Conservation (phyloP, 2,329 filamentous ascomycete genomes). For the Rosellinia necatrix region DNA sequence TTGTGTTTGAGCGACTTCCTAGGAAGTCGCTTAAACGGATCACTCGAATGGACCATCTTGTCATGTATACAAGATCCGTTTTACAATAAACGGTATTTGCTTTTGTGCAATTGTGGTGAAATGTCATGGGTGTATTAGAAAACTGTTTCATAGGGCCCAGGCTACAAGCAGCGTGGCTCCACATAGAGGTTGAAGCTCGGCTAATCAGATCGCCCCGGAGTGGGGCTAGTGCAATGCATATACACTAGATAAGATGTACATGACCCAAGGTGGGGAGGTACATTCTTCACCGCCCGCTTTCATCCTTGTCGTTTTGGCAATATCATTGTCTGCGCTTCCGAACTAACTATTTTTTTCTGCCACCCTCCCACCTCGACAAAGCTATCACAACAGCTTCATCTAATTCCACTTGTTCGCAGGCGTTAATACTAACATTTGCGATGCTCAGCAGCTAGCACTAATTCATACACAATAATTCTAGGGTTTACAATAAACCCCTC, state of each 20-base stretch:
- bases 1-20: no score
- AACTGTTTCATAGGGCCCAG: no score
- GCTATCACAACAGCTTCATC: constrained; percentile 10
- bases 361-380: constrained; percentile 26
- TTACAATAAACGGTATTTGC: constrained; percentile 10
- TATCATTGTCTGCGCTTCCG: constrained; percentile 16
- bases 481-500: not conserved
- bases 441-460: not conserved
- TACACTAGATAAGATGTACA: no score
- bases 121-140: no score
- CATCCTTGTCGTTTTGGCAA: constrained; percentile 5
- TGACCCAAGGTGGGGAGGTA: no score
- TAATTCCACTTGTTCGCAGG: not conserved
- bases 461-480: not conserved
- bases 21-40: no score
- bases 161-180: no score
- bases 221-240: no score
- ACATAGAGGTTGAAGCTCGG: no score
- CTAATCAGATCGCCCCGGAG: no score
- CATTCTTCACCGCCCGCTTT: constrained; percentile 36
- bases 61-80: constrained; percentile 13
- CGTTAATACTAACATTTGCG: not conserved
- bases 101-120: constrained; percentile 9
- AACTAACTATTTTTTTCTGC: constrained; percentile 35
- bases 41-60: not conserved